phyloP scores from a whole-genome alignment of 805 yeast species.

The Yamadazyma paraphyllophila region DNA sequence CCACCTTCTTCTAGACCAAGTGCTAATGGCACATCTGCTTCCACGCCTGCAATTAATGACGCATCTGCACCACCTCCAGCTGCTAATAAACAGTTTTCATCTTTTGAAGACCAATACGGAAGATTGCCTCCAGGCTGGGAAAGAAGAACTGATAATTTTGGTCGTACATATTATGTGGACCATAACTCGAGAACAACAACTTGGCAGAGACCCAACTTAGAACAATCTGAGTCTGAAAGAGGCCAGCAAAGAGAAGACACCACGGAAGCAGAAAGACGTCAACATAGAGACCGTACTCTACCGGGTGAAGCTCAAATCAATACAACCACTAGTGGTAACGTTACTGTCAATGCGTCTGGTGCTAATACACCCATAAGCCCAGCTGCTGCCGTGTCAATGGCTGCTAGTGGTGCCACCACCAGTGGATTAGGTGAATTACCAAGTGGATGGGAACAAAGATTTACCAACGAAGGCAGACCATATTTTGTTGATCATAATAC shows the following conservation, averaged over 20 bases:
- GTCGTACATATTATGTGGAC: conserved; percentile 96
- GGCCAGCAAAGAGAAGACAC: conserved; percentile 62
- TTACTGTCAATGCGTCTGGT: conserved; percentile 45
- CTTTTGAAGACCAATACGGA: conserved; percentile 97
- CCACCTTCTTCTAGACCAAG: conserved; percentile 16
- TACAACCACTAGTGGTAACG: conserved; percentile 39
- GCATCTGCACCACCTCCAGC: conserved; percentile 13
- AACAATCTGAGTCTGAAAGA: conserved; percentile 70
- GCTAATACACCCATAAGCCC: conserved; percentile 56
- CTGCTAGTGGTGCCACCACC: conserved; percentile 83
- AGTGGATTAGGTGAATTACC: conserved; percentile 97
- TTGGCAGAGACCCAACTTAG: conserved; percentile 95
- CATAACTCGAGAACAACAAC: conserved; percentile 97
- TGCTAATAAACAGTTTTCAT: conserved; percentile 65
- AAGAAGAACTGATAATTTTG: conserved; percentile 94
- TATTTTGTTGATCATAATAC: conserved; percentile 98
- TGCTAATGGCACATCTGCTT: conserved; percentile 9
- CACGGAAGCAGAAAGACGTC: conserved; percentile 86
- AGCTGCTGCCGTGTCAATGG: conserved; percentile 65
- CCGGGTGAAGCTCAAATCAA: conserved; percentile 60
- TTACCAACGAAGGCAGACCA: conserved; percentile 97
- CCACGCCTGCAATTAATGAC: conserved; percentile 4
- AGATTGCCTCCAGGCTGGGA: conserved; percentile 99
- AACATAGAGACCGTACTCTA: conserved; percentile 84
- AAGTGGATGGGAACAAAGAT: conserved; percentile 98